These are phyloP conservation scores for Xerocomellus intermedius DNA, from an alignment of 768 basidiomycete genomes.

Conservation along the genomic window DNA sequence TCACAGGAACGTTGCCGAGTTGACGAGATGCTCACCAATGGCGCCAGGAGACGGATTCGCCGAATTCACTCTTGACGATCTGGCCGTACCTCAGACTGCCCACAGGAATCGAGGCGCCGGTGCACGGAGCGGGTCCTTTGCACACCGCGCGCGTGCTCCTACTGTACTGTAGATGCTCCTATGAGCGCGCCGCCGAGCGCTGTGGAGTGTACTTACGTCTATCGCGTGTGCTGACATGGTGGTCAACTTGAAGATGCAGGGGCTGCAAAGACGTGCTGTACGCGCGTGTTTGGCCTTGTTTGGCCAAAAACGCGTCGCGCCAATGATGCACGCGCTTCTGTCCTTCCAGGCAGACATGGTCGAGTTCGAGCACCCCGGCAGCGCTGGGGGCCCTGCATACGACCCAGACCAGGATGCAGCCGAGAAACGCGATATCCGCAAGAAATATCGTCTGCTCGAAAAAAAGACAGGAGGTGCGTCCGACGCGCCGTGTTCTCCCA, in stretches of 20 bases:
- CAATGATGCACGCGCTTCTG: slow-evolving; percentile 9
- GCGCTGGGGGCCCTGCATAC: slow-evolving; percentile 46
- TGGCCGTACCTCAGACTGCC: slow-evolving; percentile 68
- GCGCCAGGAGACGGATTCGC: slow-evolving; percentile 70
- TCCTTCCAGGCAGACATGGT: slow-evolving; percentile 13
- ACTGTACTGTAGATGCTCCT: slow-evolving; percentile 54
- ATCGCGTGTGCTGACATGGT: slow-evolving; percentile 29
- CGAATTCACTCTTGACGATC: slow-evolving; percentile 42
- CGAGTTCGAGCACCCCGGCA: slow-evolving; percentile 5
- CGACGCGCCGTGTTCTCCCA: background rate
- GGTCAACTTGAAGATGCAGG: background rate
- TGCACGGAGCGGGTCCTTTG: slow-evolving; percentile 61
- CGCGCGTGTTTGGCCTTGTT: slow-evolving; percentile 21
- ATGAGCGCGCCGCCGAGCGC: background rate
- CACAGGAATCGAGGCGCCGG: slow-evolving; percentile 48
- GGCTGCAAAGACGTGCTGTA: background rate
- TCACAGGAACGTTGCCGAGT: slow-evolving; percentile 3
- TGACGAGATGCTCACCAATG: slow-evolving; percentile 56
- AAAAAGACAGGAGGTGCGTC: slow-evolving; percentile 61
- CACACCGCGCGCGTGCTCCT: slow-evolving; percentile 69
- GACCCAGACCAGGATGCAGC: slow-evolving; percentile 86
- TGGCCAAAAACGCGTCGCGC: slow-evolving; percentile 23
- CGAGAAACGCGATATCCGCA: slow-evolving; percentile 71
- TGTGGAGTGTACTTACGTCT: slow-evolving; percentile 23
- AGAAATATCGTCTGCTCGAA: slow-evolving; percentile 67